Conservation (phyloP, 306 rosid species). For the Malus sieversii region DNA sequence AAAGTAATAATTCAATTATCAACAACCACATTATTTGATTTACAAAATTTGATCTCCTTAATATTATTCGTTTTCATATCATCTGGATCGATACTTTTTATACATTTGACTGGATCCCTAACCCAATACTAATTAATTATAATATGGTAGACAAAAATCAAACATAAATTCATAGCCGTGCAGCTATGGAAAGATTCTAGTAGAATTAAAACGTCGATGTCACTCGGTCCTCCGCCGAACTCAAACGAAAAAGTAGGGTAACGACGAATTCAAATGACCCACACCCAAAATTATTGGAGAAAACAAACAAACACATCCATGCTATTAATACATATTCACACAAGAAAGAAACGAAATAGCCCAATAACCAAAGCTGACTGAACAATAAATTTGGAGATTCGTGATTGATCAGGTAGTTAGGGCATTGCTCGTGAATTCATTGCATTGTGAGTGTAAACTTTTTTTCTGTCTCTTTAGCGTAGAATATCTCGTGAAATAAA, state of each 20-base stretch:
- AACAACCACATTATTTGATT: no score
- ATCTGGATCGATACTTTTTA: no score
- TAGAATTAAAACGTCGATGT: background rate
- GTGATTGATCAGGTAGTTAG: background rate
- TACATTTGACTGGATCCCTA: no score
- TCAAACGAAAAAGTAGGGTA: background rate
- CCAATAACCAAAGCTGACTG: background rate
- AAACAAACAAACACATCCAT: background rate
- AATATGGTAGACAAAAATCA: no score
- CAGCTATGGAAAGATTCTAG: background rate
- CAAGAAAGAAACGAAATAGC: background rate
- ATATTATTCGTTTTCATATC: no score
- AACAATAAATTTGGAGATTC: background rate
- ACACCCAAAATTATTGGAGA: background rate
- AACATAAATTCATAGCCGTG: background rate
- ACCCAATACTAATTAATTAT: no score
- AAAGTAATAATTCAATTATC: no score
- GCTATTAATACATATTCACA: background rate
- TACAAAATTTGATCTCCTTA: no score
- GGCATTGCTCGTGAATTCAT: no score
- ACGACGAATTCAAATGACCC: background rate
- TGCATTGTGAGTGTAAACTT: no score
- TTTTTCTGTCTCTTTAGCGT: accelerated
- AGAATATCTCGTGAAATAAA: background rate
- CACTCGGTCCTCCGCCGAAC: background rate